Percentiles rank a stretch among this genome's conserved stretches.
phyloP scores from a whole-genome alignment of 805 yeast species.

The Myxozyma monticola region DNA sequence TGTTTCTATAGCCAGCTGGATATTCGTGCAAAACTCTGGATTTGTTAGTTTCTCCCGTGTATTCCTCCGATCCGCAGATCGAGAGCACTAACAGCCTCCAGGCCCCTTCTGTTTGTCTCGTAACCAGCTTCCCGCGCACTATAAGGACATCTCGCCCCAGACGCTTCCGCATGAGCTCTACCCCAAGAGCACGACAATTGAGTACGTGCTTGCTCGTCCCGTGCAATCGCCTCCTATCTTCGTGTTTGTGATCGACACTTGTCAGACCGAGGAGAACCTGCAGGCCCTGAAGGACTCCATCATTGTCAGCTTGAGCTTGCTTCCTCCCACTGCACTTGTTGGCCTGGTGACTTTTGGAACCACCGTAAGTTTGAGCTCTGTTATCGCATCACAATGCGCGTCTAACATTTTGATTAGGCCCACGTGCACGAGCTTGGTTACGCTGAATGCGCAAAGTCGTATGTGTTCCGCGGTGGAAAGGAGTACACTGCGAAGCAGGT shows the following conservation, averaged over 20 bases:
- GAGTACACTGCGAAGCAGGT: conserved; percentile 63
- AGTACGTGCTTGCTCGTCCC: conserved; percentile 79
- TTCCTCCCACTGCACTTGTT: conserved; percentile 87
- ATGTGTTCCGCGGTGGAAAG: conserved; percentile 84
- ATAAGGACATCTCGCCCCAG: conserved; percentile 71
- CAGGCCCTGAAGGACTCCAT: conserved; percentile 80
- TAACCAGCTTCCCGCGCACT: conserved; percentile 80
- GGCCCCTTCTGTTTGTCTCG: conserved; percentile 71
- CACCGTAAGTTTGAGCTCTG: conserved; percentile 42
- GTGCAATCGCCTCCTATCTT: conserved; percentile 83
- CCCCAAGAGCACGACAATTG: conserved; percentile 71
- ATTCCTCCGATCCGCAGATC: neutral
- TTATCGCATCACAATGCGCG: neutral
- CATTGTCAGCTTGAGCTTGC: conserved; percentile 67
- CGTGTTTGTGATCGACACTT: conserved; percentile 80
- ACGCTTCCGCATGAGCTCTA: conserved; percentile 79
- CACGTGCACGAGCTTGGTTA: conserved; percentile 82
- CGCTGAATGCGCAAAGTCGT: conserved; percentile 67
- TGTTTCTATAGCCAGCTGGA: conserved; percentile 54
- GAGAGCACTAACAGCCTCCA: neutral
- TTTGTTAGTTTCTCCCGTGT: conserved; percentile 46
- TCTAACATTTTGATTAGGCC: conserved; percentile 49
- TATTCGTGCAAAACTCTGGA: conserved; percentile 73
- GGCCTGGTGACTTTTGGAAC: conserved; percentile 89
- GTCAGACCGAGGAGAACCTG: conserved; percentile 86